A percentile compares a stretch with the other conserved stretches of the same genome.
Conservation (phyloP, 495 filamentous ascomycete species). For the Aspergillus diversus region DNA sequence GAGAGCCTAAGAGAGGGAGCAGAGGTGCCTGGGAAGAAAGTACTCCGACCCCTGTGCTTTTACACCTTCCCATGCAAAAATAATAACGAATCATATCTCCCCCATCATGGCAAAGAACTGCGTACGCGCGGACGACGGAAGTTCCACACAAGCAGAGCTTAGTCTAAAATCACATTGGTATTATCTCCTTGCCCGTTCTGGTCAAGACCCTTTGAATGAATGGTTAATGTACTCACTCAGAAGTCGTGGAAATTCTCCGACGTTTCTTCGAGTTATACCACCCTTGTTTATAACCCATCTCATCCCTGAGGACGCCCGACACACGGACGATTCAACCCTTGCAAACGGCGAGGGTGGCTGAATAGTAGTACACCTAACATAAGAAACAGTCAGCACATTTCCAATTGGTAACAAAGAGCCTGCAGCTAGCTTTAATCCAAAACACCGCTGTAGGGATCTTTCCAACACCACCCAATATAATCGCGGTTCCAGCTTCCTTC, state of each 20-base stretch:
- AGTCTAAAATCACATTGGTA: too few relatives aligned
- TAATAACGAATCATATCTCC: not conserved
- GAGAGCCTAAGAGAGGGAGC: too few relatives aligned
- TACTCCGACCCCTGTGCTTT: too few relatives aligned
- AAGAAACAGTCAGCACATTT: not conserved
- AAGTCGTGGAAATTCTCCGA: conserved; percentile 8
- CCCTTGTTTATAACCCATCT: conserved; percentile 13
- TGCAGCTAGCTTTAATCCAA: not conserved
- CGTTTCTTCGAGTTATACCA: conserved; percentile 14
- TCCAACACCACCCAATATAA: not conserved
- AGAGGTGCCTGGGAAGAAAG: too few relatives aligned
- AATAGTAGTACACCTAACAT: not conserved
- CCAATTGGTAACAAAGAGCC: not conserved
- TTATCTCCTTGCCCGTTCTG: not conserved
- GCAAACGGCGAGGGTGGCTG: not conserved
- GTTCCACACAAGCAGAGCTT: not conserved
- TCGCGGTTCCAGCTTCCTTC: not conserved
- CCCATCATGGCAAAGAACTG: not conserved
- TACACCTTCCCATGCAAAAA: too few relatives aligned
- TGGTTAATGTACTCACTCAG: not conserved
- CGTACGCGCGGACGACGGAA: not conserved
- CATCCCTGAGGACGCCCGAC: conserved; percentile 14
- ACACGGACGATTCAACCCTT: not conserved
- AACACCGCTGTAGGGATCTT: not conserved
- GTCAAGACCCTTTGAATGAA: conserved; percentile 1